Conservation (phyloP, 1,284 basidiomycete genomes). For the Puccinia horiana region DNA sequence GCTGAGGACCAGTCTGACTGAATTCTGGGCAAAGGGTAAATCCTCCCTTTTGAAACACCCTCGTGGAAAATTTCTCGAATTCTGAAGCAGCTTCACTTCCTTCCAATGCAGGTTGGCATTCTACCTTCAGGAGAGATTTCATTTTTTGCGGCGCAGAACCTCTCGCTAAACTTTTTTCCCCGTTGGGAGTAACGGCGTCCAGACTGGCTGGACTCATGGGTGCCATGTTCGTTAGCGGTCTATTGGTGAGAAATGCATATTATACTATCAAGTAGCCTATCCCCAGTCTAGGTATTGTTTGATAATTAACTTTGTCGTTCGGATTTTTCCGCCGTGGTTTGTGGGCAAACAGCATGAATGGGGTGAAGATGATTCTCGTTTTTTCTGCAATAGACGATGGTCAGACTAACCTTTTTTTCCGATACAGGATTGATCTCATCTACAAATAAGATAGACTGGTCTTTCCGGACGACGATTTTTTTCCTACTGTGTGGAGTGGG, state of each 20-base stretch:
- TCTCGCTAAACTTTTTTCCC: conserved; percentile 5
- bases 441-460: conserved; percentile 19
- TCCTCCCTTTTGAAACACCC: not conserved
- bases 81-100: not conserved
- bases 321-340: not conserved
- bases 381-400: not conserved
- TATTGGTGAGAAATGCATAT: conserved; percentile 10
- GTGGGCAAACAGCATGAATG: conserved; percentile 27
- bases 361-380: conserved; percentile 1
- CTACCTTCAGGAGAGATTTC: conserved; percentile 36
- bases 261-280: not conserved
- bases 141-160: conserved; percentile 32
- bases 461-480: conserved; percentile 32
- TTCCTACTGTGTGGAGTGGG: conserved; percentile 29
- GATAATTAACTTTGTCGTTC: not conserved
- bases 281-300: not conserved
- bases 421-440: conserved; percentile 8
- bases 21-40: conserved; percentile 40
- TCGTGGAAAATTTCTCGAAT: not conserved
- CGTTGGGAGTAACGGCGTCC: conserved; percentile 22
- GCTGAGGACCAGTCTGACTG: conserved; percentile 23
- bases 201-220: conserved; percentile 36
- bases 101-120: conserved; percentile 33
- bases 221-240: conserved; percentile 37
- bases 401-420: not conserved